Evolutionary conservation across 176 grass and related monocot species (phyloP), one percentile per base, ranked within the genome.

Genomic region (Aechmea fasciata): DNA sequence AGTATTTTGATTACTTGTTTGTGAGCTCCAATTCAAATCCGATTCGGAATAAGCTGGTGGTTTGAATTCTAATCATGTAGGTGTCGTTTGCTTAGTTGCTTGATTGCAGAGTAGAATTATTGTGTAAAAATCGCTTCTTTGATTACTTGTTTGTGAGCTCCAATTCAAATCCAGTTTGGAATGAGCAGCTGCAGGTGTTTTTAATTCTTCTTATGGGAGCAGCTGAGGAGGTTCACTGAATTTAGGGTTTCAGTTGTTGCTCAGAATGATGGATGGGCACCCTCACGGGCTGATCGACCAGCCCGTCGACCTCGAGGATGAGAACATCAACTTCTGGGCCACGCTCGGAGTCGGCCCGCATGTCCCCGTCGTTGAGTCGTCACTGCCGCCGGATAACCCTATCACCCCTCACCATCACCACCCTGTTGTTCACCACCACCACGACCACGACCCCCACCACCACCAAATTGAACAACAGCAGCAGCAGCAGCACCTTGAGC

Each of bases 271-370:
- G 82, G 84, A 90, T 51, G 67, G 53, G 65, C 73, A 85, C 66
- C 72, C 78, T 51, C 76, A 81, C 25, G 55, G 76, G 66, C 74
- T 87, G 78, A 87, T 92, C 82, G 94, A 92, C 28, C 12, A 77
- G 54, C 89, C 87, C 41, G 86, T 83, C 49, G 86, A 92, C 48
- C 84, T 97, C 28, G 94, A 99, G 78, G 94, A 99, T 13, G 94
- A 99, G 53, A 99, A 77, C 80, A 99, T 99, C 79, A 93, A 90
- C 71, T 99, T 99, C 79, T 99, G 89, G 89, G 84, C 87, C 2
- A 88, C 87, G 13, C 87, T 99, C 17, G 94, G 87, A 7, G 84
- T 96, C 63, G 89, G 85, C 76, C 78, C 92, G 63, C 81, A 89
- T 75, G 88, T 80, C 79, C 85, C 74, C 25, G 78, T 80, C 47